These are phyloP conservation scores for Sporothrix sp. DNA, from an alignment of 2,329 filamentous ascomycete genomes.

Conservation along the genomic window DNA sequence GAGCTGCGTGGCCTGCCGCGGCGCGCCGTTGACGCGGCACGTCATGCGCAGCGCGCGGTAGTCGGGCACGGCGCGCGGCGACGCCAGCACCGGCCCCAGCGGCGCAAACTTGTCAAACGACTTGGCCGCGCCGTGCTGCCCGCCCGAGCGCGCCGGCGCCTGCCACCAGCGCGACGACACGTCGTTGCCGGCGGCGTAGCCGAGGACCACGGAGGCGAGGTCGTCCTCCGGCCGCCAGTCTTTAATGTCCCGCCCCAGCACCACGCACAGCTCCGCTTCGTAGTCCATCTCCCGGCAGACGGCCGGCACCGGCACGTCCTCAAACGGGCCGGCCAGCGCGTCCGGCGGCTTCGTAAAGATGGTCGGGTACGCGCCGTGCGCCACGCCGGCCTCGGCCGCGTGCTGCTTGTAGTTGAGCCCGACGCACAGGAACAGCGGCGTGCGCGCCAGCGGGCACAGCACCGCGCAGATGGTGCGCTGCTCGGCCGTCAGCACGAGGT, in stretches of 20 bases:
- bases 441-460: conserved; percentile 36
- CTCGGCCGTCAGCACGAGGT: not conserved
- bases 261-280: not conserved
- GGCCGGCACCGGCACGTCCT: not conserved
- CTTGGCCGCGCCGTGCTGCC: not conserved
- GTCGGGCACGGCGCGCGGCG: not conserved
- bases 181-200: not conserved
- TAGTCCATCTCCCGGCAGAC: not conserved
- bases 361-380: not conserved
- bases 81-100: not conserved
- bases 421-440: conserved; percentile 22
- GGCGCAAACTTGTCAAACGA: not conserved
- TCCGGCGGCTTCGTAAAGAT: not conserved
- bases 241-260: not conserved
- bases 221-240: not conserved
- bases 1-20: not conserved
- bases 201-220: not conserved
- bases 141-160: not conserved
- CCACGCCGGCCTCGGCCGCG: conserved; percentile 14
- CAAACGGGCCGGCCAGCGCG: not conserved
- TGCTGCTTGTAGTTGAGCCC: conserved; percentile 21
- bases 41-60: not conserved
- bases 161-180: not conserved
- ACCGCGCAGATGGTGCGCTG: conserved; percentile 22
- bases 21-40: not conserved